These are phyloP conservation scores for Trifolium dubium DNA, from an alignment of 306 rosid species.

Conservation along the genomic window DNA sequence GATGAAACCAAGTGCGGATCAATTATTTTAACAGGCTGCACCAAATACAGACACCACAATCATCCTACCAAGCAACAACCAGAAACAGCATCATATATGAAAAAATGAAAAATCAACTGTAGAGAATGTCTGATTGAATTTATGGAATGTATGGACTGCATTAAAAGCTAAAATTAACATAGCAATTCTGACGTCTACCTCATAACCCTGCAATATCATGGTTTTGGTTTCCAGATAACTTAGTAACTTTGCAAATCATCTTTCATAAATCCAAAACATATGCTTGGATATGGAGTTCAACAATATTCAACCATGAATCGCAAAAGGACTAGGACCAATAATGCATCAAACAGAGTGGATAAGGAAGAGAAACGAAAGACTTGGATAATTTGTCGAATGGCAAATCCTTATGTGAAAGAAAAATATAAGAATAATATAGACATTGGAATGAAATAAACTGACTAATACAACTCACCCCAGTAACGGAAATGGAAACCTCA, in stretches of 20 bases:
- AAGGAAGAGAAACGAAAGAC: conserved; percentile 24
- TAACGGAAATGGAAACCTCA: conserved; percentile 76
- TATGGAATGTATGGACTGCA: conserved; percentile 29
- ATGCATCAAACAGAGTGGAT: not conserved
- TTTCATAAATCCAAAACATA: conserved; percentile 30
- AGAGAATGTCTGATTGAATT: conserved; percentile 28
- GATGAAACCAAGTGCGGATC: conserved; percentile 96
- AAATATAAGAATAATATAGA: not conserved
- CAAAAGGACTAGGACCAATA: conserved; percentile 7
- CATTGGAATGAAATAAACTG: conserved; percentile 32
- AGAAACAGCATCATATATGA: conserved; percentile 37
- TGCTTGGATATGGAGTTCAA: conserved; percentile 25
- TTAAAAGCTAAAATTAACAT: conserved; percentile 27
- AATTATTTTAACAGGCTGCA: conserved; percentile 92
- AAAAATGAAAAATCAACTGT: conserved; percentile 6
- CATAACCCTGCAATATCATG: conserved; percentile 27
- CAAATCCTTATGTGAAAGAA: conserved; percentile 15
- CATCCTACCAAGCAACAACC: conserved; percentile 32
- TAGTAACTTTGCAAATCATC: conserved; percentile 12
- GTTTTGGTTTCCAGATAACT: conserved; percentile 32
- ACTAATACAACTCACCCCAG: conserved; percentile 77
- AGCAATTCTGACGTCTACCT: conserved; percentile 16
- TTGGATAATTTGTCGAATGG: not conserved
- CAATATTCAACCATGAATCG: conserved; percentile 33
- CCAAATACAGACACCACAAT: conserved; percentile 45